Conservation (phyloP, 2,329 filamentous ascomycete genomes). For the Dothideomycetes sp. region DNA sequence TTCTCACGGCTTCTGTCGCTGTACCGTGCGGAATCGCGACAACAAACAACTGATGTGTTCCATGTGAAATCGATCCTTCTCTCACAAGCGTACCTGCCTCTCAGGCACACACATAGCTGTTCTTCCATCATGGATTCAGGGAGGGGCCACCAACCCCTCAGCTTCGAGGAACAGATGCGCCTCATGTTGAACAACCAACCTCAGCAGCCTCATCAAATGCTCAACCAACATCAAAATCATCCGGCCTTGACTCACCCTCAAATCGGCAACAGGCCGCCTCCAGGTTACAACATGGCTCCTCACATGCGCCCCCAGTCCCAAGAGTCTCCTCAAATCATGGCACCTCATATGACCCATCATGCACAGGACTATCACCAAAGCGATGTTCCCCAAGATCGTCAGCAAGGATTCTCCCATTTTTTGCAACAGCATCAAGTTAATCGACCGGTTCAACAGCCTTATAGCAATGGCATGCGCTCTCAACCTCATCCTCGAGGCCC, state of each 20-base stretch:
- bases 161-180: conserved; percentile 51
- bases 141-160: neutral
- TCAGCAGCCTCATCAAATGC: conserved; percentile 14
- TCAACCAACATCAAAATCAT: conserved; percentile 16
- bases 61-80: neutral
- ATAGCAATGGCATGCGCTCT: too few species aligned
- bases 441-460: neutral
- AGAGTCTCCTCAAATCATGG: neutral
- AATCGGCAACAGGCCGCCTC: neutral
- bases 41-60: conserved; percentile 3
- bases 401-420: conserved; percentile 9
- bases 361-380: conserved; percentile 1
- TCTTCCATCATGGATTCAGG: conserved; percentile 14
- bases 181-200: conserved; percentile 44
- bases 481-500: neutral
- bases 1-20: too few species aligned
- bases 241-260: conserved; percentile 1
- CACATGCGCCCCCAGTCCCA: neutral
- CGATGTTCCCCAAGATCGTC: conserved; percentile 8
- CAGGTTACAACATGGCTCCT: neutral
- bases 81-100: neutral
- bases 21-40: too few species aligned
- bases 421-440: conserved; percentile 5
- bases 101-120: too few species aligned
- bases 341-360: too few species aligned